Evolutionary conservation across 176 grass and related monocot species (phyloP), one percentile per base, ranked within the genome.

Genomic region (Raddia guianensis): DNA sequence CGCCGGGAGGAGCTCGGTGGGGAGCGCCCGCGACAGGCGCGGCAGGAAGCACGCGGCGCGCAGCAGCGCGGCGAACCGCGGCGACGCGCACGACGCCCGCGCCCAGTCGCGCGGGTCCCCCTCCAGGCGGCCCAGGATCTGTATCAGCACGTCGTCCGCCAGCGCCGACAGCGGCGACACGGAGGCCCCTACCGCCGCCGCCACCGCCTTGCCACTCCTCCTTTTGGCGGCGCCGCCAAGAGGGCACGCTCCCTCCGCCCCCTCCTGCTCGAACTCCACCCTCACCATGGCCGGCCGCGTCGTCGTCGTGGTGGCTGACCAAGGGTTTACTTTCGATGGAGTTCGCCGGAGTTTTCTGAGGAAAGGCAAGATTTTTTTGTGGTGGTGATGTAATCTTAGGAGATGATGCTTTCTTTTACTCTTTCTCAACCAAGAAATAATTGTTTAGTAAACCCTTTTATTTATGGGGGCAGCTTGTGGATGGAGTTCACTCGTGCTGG

Each of bases 121-220:
- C 74, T 94, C 83, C 10, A 95, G 86, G 19, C 83, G 73, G 0
- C 81, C 82, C 16, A 98, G 81, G 86, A 98, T 98, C 79, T 92
- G 89, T 1, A 98, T 83, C 33, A 98, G 76, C 77, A 98, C 75
- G 81, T 94, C 92, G 66, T 98, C 92, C 18, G 95, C 82, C 5
- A 98, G 78, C 60, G 86, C 62, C 43, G 56, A 61, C 33, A 91
- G 64, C 54, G 78, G 8, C 68, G 48, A 82, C n/a, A 27, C 19
- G 10, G 37, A 40, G 37, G 37, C 37, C 37, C 4, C 6, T 51
- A 27, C 27, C 27, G 20, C 13, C 12, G 7, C 6, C 59, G 12
- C 63, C 33, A 8, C 8, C 74, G 9, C 73, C 77, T 40, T 49
- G 70, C 33, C 65, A 1, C 13, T 5, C 48, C 9, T 50, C 68